Base-by-base conservation (phyloP, 352 stramenopile genomes). In the Globisporangium nagaii region DNA sequence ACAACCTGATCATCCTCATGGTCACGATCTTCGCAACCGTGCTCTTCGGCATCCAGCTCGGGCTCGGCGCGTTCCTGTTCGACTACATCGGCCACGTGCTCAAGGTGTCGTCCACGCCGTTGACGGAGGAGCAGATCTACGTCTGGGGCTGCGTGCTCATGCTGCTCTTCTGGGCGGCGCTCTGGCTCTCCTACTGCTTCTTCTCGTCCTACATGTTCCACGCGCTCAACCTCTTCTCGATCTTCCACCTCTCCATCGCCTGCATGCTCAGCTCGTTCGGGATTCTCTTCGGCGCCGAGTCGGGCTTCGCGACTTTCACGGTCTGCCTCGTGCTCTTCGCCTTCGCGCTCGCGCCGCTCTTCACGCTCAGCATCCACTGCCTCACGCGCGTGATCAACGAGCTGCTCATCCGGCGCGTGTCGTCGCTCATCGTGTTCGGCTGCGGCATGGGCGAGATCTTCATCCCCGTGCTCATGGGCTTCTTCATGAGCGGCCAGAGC, bases 401-500 rank as follows among this genome's bases (percentile, higher is more conserved):
- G 47, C 72, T 82, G 36, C 67, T 93, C 20, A 88, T 90, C 55
- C 71, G 78, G 20, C 79, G 82, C 43, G 82, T 93, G 39, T 86
- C 73, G 45, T 90, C 79, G 46, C 72, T 93, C n/a, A 86, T 90
- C 43, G 79, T 93, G 27, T 93, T 93, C 66, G 82, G 79, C 40
- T 88, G 73, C 56, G 79, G 81, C 56, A 90, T 88, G 76, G 82
- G 82, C 30, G 82, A 93, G 49, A 65, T 88, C 13, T 93, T 93
- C 48, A 79, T 93, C 49, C 82, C 82, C 2, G 79, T 93, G 49
- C 76, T 89, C 49, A 93, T 90, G 79, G 82, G 82, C 11, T 93
- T 93, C 62, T 93, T 93, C 62, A 93, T 93, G 79, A 83, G 77
- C 57, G 75, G 79, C 31, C 79, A 90, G 63, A 90, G 79, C 39